Conservation (phyloP, 805 yeast species). For the Pichia scutulata region DNA sequence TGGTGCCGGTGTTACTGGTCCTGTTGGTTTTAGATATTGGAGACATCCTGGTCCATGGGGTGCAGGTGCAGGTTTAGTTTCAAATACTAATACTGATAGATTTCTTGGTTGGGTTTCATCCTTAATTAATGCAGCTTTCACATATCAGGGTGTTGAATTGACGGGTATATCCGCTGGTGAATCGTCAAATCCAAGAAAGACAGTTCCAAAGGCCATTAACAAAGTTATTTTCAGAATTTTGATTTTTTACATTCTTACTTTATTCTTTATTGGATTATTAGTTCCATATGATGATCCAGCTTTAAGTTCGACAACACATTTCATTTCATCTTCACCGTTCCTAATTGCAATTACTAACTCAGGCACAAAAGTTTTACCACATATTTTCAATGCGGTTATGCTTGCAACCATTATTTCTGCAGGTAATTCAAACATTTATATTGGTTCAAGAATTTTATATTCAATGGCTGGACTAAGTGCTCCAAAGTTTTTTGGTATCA, state of each 20-base stretch:
- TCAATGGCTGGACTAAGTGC: conserved; percentile 59
- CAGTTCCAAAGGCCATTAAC: conserved; percentile 66
- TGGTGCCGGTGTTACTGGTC: conserved; percentile 63
- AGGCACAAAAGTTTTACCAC: conserved; percentile 59
- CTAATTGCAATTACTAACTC: conserved; percentile 62
- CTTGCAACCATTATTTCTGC: conserved; percentile 65
- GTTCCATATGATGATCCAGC: conserved; percentile 63
- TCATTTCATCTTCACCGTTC: conserved; percentile 59
- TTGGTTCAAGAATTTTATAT: conserved; percentile 61
- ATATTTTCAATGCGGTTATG: conserved; percentile 66
- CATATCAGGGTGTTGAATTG: conserved; percentile 73
- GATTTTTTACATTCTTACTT: conserved; percentile 55
- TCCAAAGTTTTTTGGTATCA: conserved; percentile 41
- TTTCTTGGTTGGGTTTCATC: conserved; percentile 67
- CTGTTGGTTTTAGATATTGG: conserved; percentile 77
- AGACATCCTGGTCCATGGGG: conserved; percentile 71
- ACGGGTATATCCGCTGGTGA: conserved; percentile 75
- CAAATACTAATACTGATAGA: conserved; percentile 43
- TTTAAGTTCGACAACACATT: conserved; percentile 30
- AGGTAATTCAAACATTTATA: conserved; percentile 67
- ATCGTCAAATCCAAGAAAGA: conserved; percentile 56
- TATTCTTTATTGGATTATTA: conserved; percentile 62
- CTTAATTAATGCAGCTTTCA: conserved; percentile 67
- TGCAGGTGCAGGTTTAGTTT: conserved; percentile 45
- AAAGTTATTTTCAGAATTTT: conserved; percentile 61